A percentile compares a stretch with the other conserved stretches of the same genome.
These are phyloP conservation scores for Chaetomiaceae sp. DNA, from an alignment of 2,329 filamentous ascomycete genomes.

Conservation along the genomic window DNA sequence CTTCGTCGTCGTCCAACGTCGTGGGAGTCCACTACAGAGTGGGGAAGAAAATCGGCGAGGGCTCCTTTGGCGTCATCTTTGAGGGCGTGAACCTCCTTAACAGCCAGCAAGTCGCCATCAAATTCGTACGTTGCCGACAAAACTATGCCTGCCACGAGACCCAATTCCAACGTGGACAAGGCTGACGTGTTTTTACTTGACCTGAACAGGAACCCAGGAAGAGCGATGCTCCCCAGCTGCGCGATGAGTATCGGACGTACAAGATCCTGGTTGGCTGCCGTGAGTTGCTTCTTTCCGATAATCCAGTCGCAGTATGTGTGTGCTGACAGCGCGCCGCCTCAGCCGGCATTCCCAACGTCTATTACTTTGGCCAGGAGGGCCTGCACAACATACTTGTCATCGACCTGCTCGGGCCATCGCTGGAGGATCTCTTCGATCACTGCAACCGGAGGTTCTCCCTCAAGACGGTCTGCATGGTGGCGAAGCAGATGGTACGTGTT, in stretches of 20 bases:
- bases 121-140: slow-evolving; percentile 73
- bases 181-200: slow-evolving; percentile 11
- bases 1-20: slow-evolving; percentile 89
- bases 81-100: slow-evolving; percentile 98
- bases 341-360: slow-evolving; percentile 99
- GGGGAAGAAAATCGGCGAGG: slow-evolving; percentile 99
- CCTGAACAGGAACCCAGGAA: slow-evolving; percentile 95
- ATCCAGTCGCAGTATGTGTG: not conserved
- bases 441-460: slow-evolving; percentile 92
- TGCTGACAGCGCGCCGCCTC: slow-evolving; percentile 20
- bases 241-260: slow-evolving; percentile 98
- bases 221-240: slow-evolving; percentile 94
- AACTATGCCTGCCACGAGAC: not conserved
- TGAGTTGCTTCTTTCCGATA: slow-evolving; percentile 52
- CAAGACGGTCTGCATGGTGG: slow-evolving; percentile 98
- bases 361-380: slow-evolving; percentile 98
- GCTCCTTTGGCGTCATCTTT: slow-evolving; percentile 97
- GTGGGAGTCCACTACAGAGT: slow-evolving; percentile 98
- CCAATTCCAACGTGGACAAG: not conserved
- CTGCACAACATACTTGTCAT: slow-evolving; percentile 99
- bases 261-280: slow-evolving; percentile 99
- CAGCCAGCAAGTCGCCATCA: slow-evolving; percentile 98
- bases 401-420: slow-evolving; percentile 86
- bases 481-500: slow-evolving; percentile 81
- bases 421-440: slow-evolving; percentile 96